These are phyloP conservation scores for Trichosanthes truncata DNA, from an alignment of 306 rosid species.

Conservation along the genomic window DNA sequence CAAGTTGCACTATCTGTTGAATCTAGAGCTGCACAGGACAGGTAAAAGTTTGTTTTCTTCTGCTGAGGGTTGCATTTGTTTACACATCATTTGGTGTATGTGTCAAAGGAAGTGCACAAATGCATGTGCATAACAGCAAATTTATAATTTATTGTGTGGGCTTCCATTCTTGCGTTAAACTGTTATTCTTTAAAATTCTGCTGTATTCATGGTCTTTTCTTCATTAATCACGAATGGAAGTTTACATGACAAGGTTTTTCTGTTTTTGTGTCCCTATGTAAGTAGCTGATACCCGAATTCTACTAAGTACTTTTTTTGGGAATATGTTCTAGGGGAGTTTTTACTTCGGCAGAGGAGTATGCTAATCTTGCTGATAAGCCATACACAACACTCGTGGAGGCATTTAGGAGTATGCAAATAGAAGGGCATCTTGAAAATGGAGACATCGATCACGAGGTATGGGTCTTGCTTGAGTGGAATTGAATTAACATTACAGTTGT, in stretches of 20 bases:
- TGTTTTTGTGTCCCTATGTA: not conserved
- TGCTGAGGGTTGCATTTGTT: not conserved
- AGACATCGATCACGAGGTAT: constrained; percentile 62
- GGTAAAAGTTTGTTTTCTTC: constrained; percentile 28
- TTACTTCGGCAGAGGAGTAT: constrained; percentile 63
- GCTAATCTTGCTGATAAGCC: constrained; percentile 46
- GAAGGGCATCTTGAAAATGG: constrained; percentile 83
- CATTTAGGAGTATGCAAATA: constrained; percentile 67
- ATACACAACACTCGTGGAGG: constrained; percentile 76
- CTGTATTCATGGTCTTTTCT: not conserved
- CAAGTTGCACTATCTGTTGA: constrained; percentile 93
- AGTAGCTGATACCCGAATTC: constrained; percentile 6
- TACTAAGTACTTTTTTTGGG: constrained; percentile 14
- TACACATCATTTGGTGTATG: not conserved
- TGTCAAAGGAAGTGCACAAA: not conserved
- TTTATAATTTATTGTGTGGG: not conserved
- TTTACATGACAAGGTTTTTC: not conserved
- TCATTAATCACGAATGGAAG: not conserved
- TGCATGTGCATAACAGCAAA: not conserved
- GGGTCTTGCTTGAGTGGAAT: not conserved
- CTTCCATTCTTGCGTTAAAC: not conserved
- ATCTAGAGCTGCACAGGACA: constrained; percentile 55
- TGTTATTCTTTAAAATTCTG: not conserved
- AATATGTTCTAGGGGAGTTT: constrained; percentile 49
- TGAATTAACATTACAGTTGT: not conserved